These are phyloP conservation scores for Marvania coccoides DNA, from an alignment of 139 green algal genomes.

Conservation along the genomic window DNA sequence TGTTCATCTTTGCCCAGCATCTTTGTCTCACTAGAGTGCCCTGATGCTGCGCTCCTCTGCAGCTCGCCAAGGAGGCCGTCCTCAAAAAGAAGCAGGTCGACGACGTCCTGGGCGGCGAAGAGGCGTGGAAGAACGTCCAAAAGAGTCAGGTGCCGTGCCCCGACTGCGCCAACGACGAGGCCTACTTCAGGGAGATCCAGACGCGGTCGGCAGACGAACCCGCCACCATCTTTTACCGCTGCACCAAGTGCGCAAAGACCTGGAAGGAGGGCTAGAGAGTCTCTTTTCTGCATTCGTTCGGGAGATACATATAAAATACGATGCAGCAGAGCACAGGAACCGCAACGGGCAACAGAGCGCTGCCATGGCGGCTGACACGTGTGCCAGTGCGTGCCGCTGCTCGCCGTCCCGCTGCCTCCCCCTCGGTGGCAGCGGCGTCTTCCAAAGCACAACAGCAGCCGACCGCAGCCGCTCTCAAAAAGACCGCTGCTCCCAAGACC, in stretches of 20 bases:
- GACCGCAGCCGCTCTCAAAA: not conserved
- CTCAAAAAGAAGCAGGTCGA: slow-evolving; percentile 77
- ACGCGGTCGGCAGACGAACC: slow-evolving; percentile 90
- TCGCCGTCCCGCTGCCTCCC: not conserved
- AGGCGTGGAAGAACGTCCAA: slow-evolving; percentile 84
- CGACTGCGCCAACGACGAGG: slow-evolving; percentile 67
- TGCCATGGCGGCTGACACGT: too few relatives aligned
- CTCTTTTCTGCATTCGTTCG: too few relatives aligned
- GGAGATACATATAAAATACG: not conserved
- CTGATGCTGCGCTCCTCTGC: not conserved
- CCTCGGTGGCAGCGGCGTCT: not conserved
- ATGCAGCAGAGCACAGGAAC: not conserved
- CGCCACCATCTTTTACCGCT: slow-evolving; percentile 88
- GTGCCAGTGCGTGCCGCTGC: not conserved
- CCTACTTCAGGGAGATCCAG: slow-evolving; percentile 92
- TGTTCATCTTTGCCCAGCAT: not conserved
- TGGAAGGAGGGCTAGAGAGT: slow-evolving; percentile 67
- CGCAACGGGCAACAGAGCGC: too few relatives aligned
- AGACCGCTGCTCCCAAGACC: not conserved
- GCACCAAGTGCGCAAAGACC: slow-evolving; percentile 57
- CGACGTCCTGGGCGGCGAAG: slow-evolving; percentile 80
- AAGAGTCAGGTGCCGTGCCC: slow-evolving; percentile 74
- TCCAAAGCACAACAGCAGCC: too few relatives aligned
- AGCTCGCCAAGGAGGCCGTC: slow-evolving; percentile 55
- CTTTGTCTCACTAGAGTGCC: not conserved